phyloP scores from a whole-genome alignment of 2,329 filamentous ascomycete species.

The Chalara sp. region DNA sequence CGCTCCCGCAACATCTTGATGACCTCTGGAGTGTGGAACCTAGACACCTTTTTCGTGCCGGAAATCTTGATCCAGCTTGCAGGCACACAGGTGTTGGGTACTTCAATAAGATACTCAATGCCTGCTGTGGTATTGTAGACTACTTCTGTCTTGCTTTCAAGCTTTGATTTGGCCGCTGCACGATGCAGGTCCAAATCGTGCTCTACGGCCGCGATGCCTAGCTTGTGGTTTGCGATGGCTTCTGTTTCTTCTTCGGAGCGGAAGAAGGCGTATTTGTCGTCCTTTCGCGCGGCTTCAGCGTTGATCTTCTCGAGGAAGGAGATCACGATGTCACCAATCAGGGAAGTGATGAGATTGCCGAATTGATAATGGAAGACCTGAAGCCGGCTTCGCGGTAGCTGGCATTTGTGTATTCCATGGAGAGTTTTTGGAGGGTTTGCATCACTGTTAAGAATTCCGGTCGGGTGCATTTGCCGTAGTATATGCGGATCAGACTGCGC shows the following conservation, averaged over 20 bases:
- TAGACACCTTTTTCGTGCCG: conserved; percentile 84
- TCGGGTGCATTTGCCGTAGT: conserved; percentile 91
- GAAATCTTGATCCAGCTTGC: conserved; percentile 94
- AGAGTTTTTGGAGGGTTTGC: conserved; percentile 77
- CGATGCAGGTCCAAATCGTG: conserved; percentile 79
- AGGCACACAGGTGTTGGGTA: conserved; percentile 77
- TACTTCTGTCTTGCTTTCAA: conserved; percentile 64
- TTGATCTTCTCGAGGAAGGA: conserved; percentile 81
- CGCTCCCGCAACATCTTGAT: conserved; percentile 76
- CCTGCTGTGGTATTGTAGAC: conserved; percentile 79
- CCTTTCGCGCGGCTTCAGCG: conserved; percentile 68
- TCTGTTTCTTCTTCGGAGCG: conserved; percentile 82
- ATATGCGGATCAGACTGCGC: conserved; percentile 88
- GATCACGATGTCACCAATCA: conserved; percentile 66
- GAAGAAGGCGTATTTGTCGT: conserved; percentile 95
- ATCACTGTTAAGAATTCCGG: conserved; percentile 81
- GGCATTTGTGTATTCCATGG: conserved; percentile 66
- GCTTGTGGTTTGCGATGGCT: conserved; percentile 79
- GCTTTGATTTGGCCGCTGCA: conserved; percentile 59
- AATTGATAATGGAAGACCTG: conserved; percentile 58
- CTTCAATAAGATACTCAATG: conserved; percentile 92
- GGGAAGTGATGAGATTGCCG: conserved; percentile 71
- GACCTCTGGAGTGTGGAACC: conserved; percentile 92
- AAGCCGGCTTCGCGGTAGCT: conserved; percentile 65
- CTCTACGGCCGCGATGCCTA: conserved; percentile 87